Evolutionary conservation across 2,329 filamentous ascomycete species (phyloP).

Genomic region (Boeremia exigua): DNA sequence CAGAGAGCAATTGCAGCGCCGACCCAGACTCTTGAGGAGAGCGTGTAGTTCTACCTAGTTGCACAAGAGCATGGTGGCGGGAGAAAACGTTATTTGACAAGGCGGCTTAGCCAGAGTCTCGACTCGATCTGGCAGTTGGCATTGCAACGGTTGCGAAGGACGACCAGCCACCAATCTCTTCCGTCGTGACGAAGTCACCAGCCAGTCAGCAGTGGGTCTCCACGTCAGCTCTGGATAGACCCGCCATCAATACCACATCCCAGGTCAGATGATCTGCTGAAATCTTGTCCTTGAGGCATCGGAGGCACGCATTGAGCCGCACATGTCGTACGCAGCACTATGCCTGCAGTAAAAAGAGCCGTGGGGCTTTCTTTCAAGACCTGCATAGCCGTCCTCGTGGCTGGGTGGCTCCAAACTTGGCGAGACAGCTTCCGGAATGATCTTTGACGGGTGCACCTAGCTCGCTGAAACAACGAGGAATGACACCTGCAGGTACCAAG

Average conservation of each 20-base stretch:
- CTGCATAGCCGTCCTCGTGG: conserved; percentile 17
- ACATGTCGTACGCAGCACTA: conserved; percentile 7
- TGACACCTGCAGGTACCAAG: conserved; percentile 21
- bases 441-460: conserved; percentile 11
- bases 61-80: conserved; percentile 7
- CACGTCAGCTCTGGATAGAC: neutral
- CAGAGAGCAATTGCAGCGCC: neutral
- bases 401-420: conserved; percentile 10
- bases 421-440: conserved; percentile 21
- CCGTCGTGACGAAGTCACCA: conserved; percentile 11
- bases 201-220: conserved; percentile 2
- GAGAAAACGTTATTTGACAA: conserved; percentile 13
- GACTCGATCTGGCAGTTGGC: conserved; percentile 8
- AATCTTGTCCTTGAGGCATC: neutral
- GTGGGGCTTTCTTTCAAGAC: conserved; percentile 9
- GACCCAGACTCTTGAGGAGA: conserved; percentile 1
- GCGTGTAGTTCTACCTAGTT: neutral
- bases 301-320: conserved; percentile 14
- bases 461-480: conserved; percentile 17
- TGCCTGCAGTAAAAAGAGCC: conserved; percentile 6
- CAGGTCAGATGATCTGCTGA: neutral
- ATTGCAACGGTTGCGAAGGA: conserved; percentile 17
- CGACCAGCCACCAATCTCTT: conserved; percentile 14
- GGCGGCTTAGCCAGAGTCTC: conserved; percentile 3
- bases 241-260: neutral